phyloP scores from a whole-genome alignment of 345 rosid species.

The Salix caprea region DNA sequence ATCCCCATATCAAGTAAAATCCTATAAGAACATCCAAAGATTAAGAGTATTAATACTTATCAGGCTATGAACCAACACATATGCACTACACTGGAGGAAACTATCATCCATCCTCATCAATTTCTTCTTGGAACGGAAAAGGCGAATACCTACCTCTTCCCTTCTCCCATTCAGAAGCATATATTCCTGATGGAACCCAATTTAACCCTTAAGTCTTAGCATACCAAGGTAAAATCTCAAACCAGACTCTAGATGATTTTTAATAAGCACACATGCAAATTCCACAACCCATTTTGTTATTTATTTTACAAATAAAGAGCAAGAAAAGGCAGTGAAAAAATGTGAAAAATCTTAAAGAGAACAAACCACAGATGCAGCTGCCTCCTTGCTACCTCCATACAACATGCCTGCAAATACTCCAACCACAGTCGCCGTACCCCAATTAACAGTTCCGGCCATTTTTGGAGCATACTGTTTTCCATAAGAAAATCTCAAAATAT shows the following conservation, averaged over 20 bases:
- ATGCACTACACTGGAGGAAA: not conserved
- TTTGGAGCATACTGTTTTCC: conserved; percentile 40
- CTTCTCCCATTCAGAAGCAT: too few species aligned
- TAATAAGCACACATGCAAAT: too few species aligned
- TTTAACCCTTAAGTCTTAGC: too few species aligned
- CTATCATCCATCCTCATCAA: not conserved
- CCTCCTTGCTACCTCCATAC: conserved; percentile 96
- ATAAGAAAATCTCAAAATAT: conserved; percentile 2
- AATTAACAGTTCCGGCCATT: conserved; percentile 67
- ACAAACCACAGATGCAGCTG: conserved; percentile 85
- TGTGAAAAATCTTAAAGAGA: not conserved
- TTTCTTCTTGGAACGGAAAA: not conserved
- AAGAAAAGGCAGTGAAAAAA: not conserved
- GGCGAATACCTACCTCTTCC: too few species aligned
- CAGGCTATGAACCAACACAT: not conserved
- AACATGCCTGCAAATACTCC: conserved; percentile 89
- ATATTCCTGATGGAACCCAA: too few species aligned
- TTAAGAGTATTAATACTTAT: too few species aligned
- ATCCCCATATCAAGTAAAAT: too few species aligned
- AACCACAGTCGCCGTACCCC: conserved; percentile 85
- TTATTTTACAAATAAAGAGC: not conserved
- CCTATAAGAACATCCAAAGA: too few species aligned
- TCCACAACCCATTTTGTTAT: too few species aligned
- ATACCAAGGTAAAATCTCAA: too few species aligned
- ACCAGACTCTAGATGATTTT: too few species aligned